phyloP scores from a whole-genome alignment of 257 asterid genomes.

The Solanum chiquidenum region DNA sequence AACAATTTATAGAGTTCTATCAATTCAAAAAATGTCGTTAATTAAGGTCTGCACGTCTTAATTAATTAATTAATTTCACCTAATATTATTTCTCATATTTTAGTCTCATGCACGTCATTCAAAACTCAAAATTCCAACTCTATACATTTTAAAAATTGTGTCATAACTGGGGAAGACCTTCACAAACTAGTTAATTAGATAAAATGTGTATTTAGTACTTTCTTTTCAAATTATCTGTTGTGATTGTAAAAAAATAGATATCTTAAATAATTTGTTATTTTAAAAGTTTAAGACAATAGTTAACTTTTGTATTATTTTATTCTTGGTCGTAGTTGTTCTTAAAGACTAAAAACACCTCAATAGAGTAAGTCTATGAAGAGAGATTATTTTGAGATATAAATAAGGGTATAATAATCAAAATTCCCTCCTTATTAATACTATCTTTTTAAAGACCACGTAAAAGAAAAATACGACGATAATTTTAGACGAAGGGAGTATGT shows the following conservation, averaged over 20 bases:
- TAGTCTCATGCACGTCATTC: not conserved
- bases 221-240: not conserved
- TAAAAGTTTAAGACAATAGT: no score
- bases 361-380: not conserved
- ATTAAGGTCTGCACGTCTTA: not conserved
- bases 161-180: not conserved
- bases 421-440: not conserved
- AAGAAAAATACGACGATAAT: not conserved
- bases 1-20: not conserved
- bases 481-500: not conserved
- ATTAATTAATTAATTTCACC: not conserved
- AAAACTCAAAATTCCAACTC: not conserved
- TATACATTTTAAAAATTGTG: not conserved
- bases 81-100: not conserved
- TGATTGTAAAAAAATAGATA: not conserved
- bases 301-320: not conserved
- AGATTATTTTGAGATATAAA: not conserved
- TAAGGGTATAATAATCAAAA: not conserved
- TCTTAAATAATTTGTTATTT: not conserved
- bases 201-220: not conserved
- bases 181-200: not conserved
- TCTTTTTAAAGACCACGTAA: no score
- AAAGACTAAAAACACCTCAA: not conserved
- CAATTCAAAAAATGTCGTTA: not conserved
- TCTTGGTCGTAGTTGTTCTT: not conserved